phyloP scores from a whole-genome alignment of 2,329 filamentous ascomycete species.

The Chaetomiaceae sp. region DNA sequence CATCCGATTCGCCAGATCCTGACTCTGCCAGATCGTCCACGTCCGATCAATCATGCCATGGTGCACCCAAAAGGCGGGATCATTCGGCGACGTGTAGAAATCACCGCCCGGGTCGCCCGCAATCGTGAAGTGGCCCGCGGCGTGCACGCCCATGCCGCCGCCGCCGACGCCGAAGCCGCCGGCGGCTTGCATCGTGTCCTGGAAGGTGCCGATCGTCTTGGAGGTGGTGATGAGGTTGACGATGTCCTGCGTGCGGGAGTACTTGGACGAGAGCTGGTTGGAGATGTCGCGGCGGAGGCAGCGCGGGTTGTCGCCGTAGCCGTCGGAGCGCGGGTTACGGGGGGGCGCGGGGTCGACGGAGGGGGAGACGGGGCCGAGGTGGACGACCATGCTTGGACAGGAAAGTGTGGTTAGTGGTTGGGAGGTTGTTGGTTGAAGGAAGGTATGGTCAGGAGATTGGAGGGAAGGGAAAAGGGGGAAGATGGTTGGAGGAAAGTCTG shows the following conservation, averaged over 20 bases:
- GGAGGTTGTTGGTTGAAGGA: background rate
- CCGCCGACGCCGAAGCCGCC: constrained; percentile 15
- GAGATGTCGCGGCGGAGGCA: constrained; percentile 42
- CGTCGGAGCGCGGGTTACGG: constrained; percentile 31
- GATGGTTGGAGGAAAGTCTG: background rate
- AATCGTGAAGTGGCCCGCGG: constrained; percentile 32
- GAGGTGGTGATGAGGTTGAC: constrained; percentile 36
- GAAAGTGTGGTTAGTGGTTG: background rate
- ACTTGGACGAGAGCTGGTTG: constrained; percentile 29
- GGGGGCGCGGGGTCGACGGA: constrained; percentile 28
- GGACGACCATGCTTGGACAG: constrained; percentile 32
- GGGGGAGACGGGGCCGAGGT: constrained; percentile 34
- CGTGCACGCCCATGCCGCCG: constrained; percentile 32
- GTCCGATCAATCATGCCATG: constrained; percentile 31
- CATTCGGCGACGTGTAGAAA: constrained; percentile 37
- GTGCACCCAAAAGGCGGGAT: constrained; percentile 31
- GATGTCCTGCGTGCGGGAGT: constrained; percentile 29
- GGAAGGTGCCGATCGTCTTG: constrained; percentile 39
- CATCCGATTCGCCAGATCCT: constrained; percentile 27
- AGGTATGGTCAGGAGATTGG: background rate
- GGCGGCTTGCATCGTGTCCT: constrained; percentile 41
- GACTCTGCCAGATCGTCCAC: constrained; percentile 33
- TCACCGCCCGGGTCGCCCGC: constrained; percentile 40
- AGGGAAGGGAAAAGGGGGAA: background rate
- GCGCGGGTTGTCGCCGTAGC: constrained; percentile 42